A percentile compares a stretch with the other conserved stretches of the same genome.
phyloP scores from a whole-genome alignment of 176 grass and related monocot species.

The Zoysia japonica region DNA sequence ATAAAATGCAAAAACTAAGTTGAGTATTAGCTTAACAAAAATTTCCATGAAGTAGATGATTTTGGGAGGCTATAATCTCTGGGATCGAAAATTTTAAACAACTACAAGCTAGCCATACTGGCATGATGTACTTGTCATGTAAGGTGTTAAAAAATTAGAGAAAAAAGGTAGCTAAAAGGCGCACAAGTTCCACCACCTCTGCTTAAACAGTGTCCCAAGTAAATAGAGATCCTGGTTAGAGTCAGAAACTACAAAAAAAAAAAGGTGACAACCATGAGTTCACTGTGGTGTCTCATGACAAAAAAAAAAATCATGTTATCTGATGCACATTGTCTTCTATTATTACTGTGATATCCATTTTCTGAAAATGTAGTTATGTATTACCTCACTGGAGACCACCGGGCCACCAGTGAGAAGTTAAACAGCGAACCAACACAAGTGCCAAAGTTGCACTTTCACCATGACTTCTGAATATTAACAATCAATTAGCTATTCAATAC shows the following conservation, averaged over 20 bases:
- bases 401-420: slow-evolving; percentile 20
- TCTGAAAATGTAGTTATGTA: neutral
- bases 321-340: neutral
- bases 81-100: neutral
- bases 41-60: neutral
- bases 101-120: neutral
- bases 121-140: neutral
- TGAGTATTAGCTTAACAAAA: neutral
- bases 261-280: neutral
- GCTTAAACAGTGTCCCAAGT: slow-evolving; percentile 10
- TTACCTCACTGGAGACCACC: neutral
- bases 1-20: neutral
- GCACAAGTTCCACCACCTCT: neutral
- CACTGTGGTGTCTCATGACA: neutral
- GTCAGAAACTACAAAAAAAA: neutral
- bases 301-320: neutral
- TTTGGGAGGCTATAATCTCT: neutral
- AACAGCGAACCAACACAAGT: neutral
- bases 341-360: slow-evolving; percentile 8
- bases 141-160: neutral
- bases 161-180: neutral
- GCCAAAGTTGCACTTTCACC: slow-evolving; percentile 3
- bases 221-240: neutral
- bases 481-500: neutral
- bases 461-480: neutral